Evolutionary conservation across 495 filamentous ascomycete genomes (phyloP).

Genomic region (Peziza echinospora): DNA sequence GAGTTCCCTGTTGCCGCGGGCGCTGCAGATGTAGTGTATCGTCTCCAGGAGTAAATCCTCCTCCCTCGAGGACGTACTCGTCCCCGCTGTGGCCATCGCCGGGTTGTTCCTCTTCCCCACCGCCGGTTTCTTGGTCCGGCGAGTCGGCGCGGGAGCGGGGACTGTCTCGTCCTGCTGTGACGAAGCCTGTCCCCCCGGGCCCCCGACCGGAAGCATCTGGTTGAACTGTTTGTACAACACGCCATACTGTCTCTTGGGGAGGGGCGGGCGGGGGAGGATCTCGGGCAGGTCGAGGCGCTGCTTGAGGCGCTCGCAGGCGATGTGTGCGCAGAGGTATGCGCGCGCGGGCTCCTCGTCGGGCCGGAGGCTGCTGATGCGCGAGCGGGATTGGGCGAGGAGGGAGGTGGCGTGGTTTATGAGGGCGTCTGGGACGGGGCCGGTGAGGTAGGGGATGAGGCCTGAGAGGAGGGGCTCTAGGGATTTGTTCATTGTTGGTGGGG

Average conservation of each 20-base stretch:
- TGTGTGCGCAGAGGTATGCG: conserved; percentile 70
- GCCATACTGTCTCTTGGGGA: conserved; percentile 62
- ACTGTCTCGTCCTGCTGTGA: too few species aligned
- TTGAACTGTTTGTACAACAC: conserved; percentile 66
- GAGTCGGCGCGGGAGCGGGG: too few species aligned
- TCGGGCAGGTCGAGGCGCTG: conserved; percentile 64
- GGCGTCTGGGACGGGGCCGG: conserved; percentile 44
- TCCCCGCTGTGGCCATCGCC: too few species aligned
- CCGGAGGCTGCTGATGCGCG: conserved; percentile 55
- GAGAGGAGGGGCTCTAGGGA: conserved; percentile 55
- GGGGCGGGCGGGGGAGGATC: conserved; percentile 60
- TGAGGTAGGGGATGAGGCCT: conserved; percentile 58
- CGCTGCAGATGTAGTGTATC: too few species aligned
- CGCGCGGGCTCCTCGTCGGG: conserved; percentile 75
- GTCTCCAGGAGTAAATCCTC: too few species aligned
- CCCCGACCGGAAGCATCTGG: conserved; percentile 34
- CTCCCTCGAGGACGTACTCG: too few species aligned
- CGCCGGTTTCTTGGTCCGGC: too few species aligned
- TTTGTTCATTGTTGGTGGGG: too few species aligned
- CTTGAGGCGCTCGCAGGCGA: conserved; percentile 63
- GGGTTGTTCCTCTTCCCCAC: too few species aligned
- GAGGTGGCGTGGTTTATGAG: conserved; percentile 58
- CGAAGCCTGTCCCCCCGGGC: too few species aligned
- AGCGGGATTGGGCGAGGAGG: conserved; percentile 69
- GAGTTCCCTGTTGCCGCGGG: too few species aligned